A percentile compares a stretch with the other conserved stretches of the same genome.
These are phyloP conservation scores for Colletotrichum sp. DNA, from an alignment of 2,329 filamentous ascomycete genomes.

Conservation along the genomic window DNA sequence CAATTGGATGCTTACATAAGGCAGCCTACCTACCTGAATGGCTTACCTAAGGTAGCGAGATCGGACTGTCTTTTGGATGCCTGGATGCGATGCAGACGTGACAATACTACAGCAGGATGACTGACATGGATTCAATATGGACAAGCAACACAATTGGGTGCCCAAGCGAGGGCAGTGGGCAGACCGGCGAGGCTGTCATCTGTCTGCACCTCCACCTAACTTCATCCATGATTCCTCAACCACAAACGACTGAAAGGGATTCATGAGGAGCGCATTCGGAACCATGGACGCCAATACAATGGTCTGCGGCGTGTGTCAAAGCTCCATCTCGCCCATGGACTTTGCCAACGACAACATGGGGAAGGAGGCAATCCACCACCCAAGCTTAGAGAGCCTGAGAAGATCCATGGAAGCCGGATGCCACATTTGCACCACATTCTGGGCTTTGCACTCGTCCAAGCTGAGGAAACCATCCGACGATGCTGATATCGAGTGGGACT, in stretches of 20 bases:
- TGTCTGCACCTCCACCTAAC: too few relatives aligned
- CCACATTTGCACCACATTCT: background rate
- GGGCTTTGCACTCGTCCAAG: background rate
- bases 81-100: background rate
- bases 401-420: background rate
- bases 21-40: fast-evolving
- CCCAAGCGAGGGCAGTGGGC: background rate
- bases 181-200: background rate
- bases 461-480: background rate
- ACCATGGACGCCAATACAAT: background rate
- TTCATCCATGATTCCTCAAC: background rate
- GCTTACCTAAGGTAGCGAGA: background rate
- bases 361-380: background rate
- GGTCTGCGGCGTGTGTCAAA: background rate
- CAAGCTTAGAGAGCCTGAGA: background rate
- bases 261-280: background rate
- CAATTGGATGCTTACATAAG: too few relatives aligned
- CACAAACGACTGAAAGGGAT: background rate
- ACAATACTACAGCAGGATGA: background rate
- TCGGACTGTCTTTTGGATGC: background rate
- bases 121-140: background rate
- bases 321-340: background rate
- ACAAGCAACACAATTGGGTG: fast-evolving
- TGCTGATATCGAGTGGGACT: background rate
- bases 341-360: background rate